Evolutionary conservation across 2,329 filamentous ascomycete genomes (phyloP).

Genomic region (Pseudofabraea citricarpa): DNA sequence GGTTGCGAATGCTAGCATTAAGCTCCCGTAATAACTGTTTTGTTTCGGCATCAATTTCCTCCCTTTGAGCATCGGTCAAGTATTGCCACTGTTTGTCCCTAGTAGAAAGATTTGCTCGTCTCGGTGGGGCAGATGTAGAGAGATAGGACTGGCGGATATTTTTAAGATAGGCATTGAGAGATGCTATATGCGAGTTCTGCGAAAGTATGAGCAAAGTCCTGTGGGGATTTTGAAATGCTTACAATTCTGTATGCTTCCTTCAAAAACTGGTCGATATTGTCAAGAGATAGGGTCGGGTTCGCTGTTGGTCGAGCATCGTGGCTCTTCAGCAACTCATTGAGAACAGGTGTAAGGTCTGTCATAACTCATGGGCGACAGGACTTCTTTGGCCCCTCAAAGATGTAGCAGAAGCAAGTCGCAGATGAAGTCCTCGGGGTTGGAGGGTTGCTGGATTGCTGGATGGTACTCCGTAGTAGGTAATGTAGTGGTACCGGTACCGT

Average conservation of each 20-base stretch:
- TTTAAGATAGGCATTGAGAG: slow-evolving; percentile 73
- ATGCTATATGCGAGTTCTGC: slow-evolving; percentile 80
- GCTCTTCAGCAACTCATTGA: slow-evolving; percentile 63
- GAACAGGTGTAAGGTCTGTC: slow-evolving; percentile 61
- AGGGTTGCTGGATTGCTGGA: no score
- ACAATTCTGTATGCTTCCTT: slow-evolving; percentile 94
- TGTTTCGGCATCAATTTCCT: slow-evolving; percentile 81
- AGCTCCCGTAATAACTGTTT: slow-evolving; percentile 82
- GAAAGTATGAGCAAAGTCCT: slow-evolving; percentile 6
- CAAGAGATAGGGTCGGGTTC: slow-evolving; percentile 28
- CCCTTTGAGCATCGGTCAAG: slow-evolving; percentile 75
- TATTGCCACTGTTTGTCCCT: slow-evolving; percentile 24
- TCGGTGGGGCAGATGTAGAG: slow-evolving; percentile 68
- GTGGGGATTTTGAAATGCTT: slow-evolving; percentile 26
- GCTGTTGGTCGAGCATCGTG: slow-evolving; percentile 47
- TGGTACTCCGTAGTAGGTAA: background rate
- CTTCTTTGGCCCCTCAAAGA: no score
- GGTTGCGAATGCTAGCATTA: slow-evolving; percentile 71
- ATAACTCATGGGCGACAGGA: slow-evolving; percentile 33
- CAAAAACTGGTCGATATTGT: slow-evolving; percentile 76
- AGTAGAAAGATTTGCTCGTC: slow-evolving; percentile 29
- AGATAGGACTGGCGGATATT: slow-evolving; percentile 88
- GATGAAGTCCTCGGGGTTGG: no score
- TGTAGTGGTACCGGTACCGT: background rate
- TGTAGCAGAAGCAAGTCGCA: no score